Evolutionary conservation across 2,329 filamentous ascomycete species (phyloP), one percentile per base, ranked within the genome.

Genomic region (Xylaria sp.): DNA sequence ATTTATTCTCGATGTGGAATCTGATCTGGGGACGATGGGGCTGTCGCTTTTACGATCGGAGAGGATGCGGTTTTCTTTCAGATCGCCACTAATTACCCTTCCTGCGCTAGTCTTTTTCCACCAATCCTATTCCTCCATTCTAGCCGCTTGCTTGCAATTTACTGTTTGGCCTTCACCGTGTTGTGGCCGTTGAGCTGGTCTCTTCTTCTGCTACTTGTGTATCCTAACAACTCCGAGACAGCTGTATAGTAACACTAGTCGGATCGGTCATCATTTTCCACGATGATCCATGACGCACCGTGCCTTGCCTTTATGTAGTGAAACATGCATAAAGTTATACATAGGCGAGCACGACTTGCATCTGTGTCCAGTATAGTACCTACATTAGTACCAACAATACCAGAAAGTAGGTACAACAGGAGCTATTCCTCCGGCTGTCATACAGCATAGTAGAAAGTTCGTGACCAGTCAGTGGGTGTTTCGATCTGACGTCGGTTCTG

Each of bases 81-180:
- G 42, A 68, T 68, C 66, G 66, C 61, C 62, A 57, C 66, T 42
- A 61, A 26, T 60, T 9, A 9, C 31, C 44, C 58, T 60, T 60
- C 58, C 48, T 23, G 48, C 23, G 38, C 48, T 42, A n/a, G 20
- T 58, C 59, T 58, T 67, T 64, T 44, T 40, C 15, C 36, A 20
- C 54, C 54, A 59, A 59, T 59, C 59, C 59, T 33, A 15, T 53
- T 5, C 46, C 11, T 5, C 46, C 23, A 11, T 53, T 28, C 7
- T n/a, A 15, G 49, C 20, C 26, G 48, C 26, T 31, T 31, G 48
- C 13, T 31, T 46, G 42, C n/a, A 10, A 40, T 40, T 13, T 38
- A 38, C 15, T 13, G 51, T 54, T 20, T 54, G 17, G n/a, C 28
- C 17, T 20, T 54, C 51, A 54, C 51, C 51, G 26, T n/a, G 49